These are phyloP conservation scores for Trichoderma semiorbis DNA, from an alignment of 2,329 filamentous ascomycete species.

Conservation along the genomic window DNA sequence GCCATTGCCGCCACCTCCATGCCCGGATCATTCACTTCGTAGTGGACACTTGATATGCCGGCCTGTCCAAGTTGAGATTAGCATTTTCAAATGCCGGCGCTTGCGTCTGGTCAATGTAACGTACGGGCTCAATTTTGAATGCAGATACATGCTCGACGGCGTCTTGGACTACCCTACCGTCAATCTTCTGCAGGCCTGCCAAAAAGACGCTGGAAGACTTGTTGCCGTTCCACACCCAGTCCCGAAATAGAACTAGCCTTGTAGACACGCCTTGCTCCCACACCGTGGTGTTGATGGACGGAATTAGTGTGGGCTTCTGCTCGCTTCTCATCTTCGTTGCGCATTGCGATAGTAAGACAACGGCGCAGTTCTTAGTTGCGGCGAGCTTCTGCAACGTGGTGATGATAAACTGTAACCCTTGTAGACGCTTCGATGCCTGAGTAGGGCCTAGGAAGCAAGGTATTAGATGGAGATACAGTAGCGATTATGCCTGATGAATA, in stretches of 20 bases:
- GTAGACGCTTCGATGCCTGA: constrained; percentile 43
- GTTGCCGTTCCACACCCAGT: constrained; percentile 59
- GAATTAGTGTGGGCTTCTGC: constrained; percentile 65
- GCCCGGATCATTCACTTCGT: constrained; percentile 38
- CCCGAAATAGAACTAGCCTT: constrained; percentile 73
- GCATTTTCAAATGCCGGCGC: constrained; percentile 23
- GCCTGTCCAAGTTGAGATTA: constrained; percentile 34
- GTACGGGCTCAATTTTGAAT: constrained; percentile 48
- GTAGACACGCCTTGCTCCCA: constrained; percentile 79
- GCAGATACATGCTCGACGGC: constrained; percentile 44
- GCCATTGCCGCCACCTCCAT: constrained; percentile 30
- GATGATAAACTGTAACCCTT: constrained; percentile 60
- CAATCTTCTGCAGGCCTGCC: constrained; percentile 62
- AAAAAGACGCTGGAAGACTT: constrained; percentile 52
- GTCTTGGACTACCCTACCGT: constrained; percentile 46
- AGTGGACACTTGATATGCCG: constrained; percentile 42
- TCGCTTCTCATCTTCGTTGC: constrained; percentile 73
- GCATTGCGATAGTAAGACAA: constrained; percentile 75
- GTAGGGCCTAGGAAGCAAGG: constrained; percentile 31
- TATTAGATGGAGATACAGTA: not conserved
- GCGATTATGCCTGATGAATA: not conserved
- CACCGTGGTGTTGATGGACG: constrained; percentile 68
- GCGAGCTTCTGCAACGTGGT: constrained; percentile 73
- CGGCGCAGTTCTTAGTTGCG: constrained; percentile 65
- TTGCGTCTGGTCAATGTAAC: constrained; percentile 21